Evolutionary conservation across 768 basidiomycete species (phyloP), one percentile per base, ranked within the genome.

Genomic region (Zangia roseola): DNA sequence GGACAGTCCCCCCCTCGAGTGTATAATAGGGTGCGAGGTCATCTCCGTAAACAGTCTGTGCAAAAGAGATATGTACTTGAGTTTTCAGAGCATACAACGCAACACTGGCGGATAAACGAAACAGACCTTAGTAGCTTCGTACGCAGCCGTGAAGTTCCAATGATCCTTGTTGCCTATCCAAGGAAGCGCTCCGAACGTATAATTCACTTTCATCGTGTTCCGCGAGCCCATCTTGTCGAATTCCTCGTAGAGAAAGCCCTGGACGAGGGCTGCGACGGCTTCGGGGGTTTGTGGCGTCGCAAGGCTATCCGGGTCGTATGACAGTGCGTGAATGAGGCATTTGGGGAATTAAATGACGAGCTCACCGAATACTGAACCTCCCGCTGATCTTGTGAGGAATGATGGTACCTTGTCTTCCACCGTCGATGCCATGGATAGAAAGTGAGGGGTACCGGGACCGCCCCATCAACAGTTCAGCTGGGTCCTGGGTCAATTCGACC

Each of bases 141-240:
- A 82, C 1, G 89, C 93, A 5, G 93, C 93, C 54, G 83, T 75
- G 68, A 83, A 95, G 67, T 90, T 94, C 89, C 88, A 93, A 69
- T 94, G 90, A 55, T 85, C 79, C 53, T 77, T 71, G 59, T 86
- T 79, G 8, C 84, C 82, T 9, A 92, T 72, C 92, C 92, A 95
- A 14, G 93, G 90, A 67, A 84, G 85, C 12, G 91, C 92, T 24
- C 84, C 87, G 47, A 84, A 79, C 23, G 83, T 60, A 40, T 72
- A 69, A 68, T 86, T 83, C 23, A 93, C 64, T 21, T 71, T 72
- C 52, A 93, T 67, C 58, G 69, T 84, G 75, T 87, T 93, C 81
- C 91, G 91, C 57, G 77, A 84, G 37, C 79, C 77, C 21, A 94
- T 78, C 69, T 89, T 88, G 12, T 78, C 80, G 59, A 95, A 94